Evolutionary conservation across 2,329 filamentous ascomycete genomes (phyloP).

Genomic region (Purpureocillium lavendulum): DNA sequence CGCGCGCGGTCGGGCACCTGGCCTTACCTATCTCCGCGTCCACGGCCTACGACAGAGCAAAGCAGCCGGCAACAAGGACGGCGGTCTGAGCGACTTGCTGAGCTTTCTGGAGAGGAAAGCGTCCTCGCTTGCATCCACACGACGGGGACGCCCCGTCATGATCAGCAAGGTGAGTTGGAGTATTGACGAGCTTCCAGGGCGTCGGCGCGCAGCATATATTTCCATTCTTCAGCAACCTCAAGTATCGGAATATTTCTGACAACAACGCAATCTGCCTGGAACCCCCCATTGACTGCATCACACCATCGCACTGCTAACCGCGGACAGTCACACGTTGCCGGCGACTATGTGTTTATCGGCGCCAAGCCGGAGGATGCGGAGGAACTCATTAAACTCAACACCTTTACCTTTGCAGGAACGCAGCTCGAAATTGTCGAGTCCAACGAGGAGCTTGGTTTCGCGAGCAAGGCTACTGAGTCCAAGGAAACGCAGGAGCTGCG

Average conservation of each 20-base stretch:
- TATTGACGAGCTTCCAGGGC: constrained; percentile 17
- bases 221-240: neutral
- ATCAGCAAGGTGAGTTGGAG: constrained; percentile 68
- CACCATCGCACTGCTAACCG: constrained; percentile 41
- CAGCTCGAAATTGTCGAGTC: constrained; percentile 47
- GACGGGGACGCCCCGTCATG: constrained; percentile 42
- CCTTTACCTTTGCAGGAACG: constrained; percentile 59
- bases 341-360: constrained; percentile 61
- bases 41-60: constrained; percentile 61
- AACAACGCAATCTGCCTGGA: neutral
- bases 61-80: constrained; percentile 56
- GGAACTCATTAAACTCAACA: constrained; percentile 59
- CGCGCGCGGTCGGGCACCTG: constrained; percentile 12
- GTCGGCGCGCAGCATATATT: constrained; percentile 1
- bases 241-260: neutral
- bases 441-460: constrained; percentile 27
- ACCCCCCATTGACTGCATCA: neutral
- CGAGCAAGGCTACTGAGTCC: constrained; percentile 35
- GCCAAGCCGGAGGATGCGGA: constrained; percentile 56
- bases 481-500: constrained; percentile 52
- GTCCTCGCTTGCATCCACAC: constrained; percentile 38
- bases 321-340: constrained; percentile 60
- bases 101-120: constrained; percentile 66
- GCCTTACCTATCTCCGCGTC: constrained; percentile 36
- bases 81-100: constrained; percentile 56